Evolutionary conservation across 495 filamentous ascomycete species (phyloP), one percentile per base, ranked within the genome.

Genomic region (Penicillium diatomitis): DNA sequence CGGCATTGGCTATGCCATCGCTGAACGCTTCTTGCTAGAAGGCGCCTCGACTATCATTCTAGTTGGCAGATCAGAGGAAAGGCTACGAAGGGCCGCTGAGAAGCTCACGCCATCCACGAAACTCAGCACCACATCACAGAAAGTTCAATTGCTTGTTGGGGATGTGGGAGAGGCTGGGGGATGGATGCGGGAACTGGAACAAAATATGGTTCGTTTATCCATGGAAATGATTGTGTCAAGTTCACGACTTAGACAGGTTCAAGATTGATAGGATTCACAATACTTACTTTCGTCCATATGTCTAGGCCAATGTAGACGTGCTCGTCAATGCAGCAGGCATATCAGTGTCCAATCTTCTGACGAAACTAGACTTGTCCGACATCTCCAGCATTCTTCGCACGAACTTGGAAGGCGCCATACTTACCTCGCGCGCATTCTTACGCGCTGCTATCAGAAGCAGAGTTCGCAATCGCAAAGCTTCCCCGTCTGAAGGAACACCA

Each of bases 321-420:
- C 78, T 91, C 4, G 69, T 91, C 50, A 91, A 90, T 61, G 82
- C 82, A 10, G 88, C 88, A 0, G 88, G 88, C 10, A 67, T 87
- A 9, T 72, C 82, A 2, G 79, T 84, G 30, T 69, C 66, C 5
- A 72, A 69, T 2, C 71, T 87, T 2, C 72, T 91, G 3, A 58
- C 80, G 27, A 65, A 63, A 5, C 74, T 73, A 0, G 39, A 58
- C 5, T 41, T 63, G 0, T 49, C 50, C 0, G 61, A 72, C 0
- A 63, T 86, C 32, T 65, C 80, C 0, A 51, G 65, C 2, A 61
- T 84, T 5, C 48, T 92, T 2, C 58, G 68, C 2, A 87, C 81
- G 35, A 95, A 95, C 59, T 75, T 95, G 7, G 71, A 74, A 57
- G 82, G 85, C 29, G 78, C 85, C n/a, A 79, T 91, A 41, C 63